Base-by-base conservation (phyloP, 2,329 filamentous ascomycete genomes). In the Fusarium sp. region DNA sequence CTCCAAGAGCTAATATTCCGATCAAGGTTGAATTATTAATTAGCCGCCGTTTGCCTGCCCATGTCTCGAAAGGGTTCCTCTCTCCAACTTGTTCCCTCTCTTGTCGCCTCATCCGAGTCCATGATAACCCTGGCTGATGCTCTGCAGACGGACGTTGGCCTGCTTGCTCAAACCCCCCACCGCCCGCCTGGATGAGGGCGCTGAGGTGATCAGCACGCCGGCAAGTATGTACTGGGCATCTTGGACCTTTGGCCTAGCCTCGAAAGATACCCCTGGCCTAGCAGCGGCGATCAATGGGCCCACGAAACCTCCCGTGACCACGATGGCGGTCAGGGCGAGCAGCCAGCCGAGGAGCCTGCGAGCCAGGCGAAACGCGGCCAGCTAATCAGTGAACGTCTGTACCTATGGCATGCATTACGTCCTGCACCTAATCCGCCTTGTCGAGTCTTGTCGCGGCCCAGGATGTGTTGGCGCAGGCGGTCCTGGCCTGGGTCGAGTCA, bases 361-460 rank as follows among this genome's bases (percentile, higher is more conserved):
- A 70, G 59, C 69, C 62, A 72, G 62, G 63, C 63, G 56, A 67
- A 59, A 65, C 60, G 56, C 59, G 40, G 34, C 71, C 69, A 73
- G 73, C 77, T 76, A 77, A 78, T 75, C 71, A 77, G 66, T 59
- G 70, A 70, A 67, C 74, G 66, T 74, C 74, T 78, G 77, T 79
- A 77, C 68, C 68, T 79, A 79, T 79, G 78, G 78, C 77, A 79
- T 79, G 78, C 78, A 79, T 79, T 79, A 73, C 78, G 66, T 79
- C 71, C 77, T 79, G 78, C 78, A 79, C 68, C 77, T 79, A 79
- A 79, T 75, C 58, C 69, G 66, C 70, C 77, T 64, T 76, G 57
- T 66, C 71, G 59, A 56, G 50, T 71, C 60, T 68, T 66, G 70
- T 71, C 54, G 63, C 67, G 69, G 65, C 24, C 66, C 67, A 64